Base-by-base conservation (phyloP, 108 stramenopile species). In the Nannochloropsis oceanica region DNA sequence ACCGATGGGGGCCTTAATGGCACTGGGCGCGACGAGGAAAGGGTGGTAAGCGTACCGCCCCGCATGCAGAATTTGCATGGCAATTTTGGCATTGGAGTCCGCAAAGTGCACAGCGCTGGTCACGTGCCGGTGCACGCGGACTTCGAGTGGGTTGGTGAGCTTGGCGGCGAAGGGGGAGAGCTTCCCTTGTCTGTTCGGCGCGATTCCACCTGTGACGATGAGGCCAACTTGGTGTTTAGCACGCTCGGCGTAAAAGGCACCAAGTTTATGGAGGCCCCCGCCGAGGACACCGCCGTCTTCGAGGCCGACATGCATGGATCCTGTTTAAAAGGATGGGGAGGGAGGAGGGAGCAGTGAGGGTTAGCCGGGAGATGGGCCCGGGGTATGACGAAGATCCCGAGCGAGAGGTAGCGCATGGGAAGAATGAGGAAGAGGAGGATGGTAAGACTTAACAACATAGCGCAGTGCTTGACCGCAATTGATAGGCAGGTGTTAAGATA, bases 201-300 rank as follows among this genome's bases (percentile, higher is more conserved):
- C 90, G 44, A 99, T 93, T 18, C 98, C 98, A 12, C 96, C 98
- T n/a, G 98, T 99, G 12, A 99, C 98, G 93, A 97, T 96, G 44
- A 99, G 87, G 25, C 96, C 97, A 22, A 94, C 95, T 14, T 96
- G 96, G 18, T 97, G 96, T 84, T 86, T 87, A 20, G 98, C 97
- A 80, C 98, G 93, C 82, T 93, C 93, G 25, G 92, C 93, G 90
- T 95, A 98, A 87, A 96, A 99, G 59, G 92, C 91, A 9, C 95
- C 98, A 95, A 99, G 96, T 84, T 92, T 92, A 8, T 92, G 90
- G 85, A 99, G 91, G 79, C 91, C 92, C 10, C 86, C 85, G 83
- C 92, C 92, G 79, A 91, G 18, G n/a, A 90, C 80, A 86, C 88
- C 89, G 44, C 91, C 93, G 92, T 80, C 96, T 86, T 97, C 97